Percentiles rank a stretch among this genome's conserved stretches.
These are phyloP conservation scores for Annona squamosa DNA, from an alignment of 164 flowering plant genomes.

Conservation along the genomic window DNA sequence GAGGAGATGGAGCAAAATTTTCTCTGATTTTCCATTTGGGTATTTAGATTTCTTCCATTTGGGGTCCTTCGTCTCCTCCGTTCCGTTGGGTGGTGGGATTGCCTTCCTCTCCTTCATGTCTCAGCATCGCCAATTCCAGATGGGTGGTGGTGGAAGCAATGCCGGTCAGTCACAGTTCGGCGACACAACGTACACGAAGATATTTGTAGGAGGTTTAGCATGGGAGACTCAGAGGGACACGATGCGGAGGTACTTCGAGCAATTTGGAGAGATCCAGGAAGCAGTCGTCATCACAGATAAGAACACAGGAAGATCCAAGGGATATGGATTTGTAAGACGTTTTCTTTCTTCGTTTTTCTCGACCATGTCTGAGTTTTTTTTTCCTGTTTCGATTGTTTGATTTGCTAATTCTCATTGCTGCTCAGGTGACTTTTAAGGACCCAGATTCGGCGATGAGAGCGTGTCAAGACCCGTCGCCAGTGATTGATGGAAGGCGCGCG, in stretches of 20 bases:
- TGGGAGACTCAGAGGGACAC: constrained; percentile 70
- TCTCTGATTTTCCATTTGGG: background rate
- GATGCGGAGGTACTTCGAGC: constrained; percentile 59
- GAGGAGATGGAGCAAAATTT: background rate
- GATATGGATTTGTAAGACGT: constrained; percentile 59
- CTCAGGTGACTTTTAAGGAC: constrained; percentile 58
- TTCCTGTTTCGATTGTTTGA: background rate
- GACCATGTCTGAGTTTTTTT: background rate
- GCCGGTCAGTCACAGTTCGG: constrained; percentile 23
- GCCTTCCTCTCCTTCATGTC: constrained; percentile 26
- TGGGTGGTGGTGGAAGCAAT: constrained; percentile 40
- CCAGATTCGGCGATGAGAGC: constrained; percentile 57
- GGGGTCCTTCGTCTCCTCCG: background rate
- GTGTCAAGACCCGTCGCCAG: constrained; percentile 60
- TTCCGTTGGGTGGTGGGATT: background rate
- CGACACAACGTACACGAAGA: constrained; percentile 55
- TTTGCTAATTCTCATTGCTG: background rate
- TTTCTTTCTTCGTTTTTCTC: background rate
- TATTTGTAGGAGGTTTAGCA: constrained; percentile 68
- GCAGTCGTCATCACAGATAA: constrained; percentile 64
- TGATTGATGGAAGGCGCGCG: constrained; percentile 63
- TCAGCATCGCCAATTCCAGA: constrained; percentile 49
- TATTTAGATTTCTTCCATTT: background rate
- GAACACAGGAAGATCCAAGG: constrained; percentile 60
- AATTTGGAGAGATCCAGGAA: constrained; percentile 63